Evolutionary conservation across 2,329 filamentous ascomycete species (phyloP), one percentile per base, ranked within the genome.

Genomic region (Orbilia blumenaviensis): DNA sequence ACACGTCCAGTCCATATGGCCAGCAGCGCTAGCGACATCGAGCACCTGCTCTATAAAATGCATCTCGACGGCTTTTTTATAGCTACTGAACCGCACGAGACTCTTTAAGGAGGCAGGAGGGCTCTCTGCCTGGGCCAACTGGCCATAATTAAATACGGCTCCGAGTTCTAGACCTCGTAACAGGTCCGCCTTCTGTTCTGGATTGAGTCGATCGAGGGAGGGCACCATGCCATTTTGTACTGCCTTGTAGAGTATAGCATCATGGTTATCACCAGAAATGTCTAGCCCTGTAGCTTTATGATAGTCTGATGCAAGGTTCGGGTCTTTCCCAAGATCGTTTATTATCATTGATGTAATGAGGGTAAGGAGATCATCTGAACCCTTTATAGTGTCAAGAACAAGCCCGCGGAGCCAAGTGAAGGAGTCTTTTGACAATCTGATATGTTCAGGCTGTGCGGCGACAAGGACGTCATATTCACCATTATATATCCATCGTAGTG

Each of bases 261-360:
- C 82, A 67, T 83, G 83, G 62, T 83, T 81, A 3, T 69, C 9
- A 7, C 5, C 1, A 7, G 78, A 72, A 54, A 80, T 78, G 23
- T 81, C 77, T 12, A 80, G 48, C 29, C 75, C 79, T n/a, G 42
- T 38, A 9, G 2, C 1, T 2, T 38, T 21, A n/a, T 61, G 12
- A n/a, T 75, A 77, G 16, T 80, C 78, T 0, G 18, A 8, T n/a
- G 80, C 80, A 2, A 84, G 80, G 34, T 79, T 50, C 1, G 81
- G 74, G 38, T 83, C 82, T 66, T 84, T 84, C 25, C 83, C 83
- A 14, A 84, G 78, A 64, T 84, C 83, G 54, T 83, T 83, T 60
- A 84, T 80, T 3, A 82, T 69, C 64, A 83, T 81, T 8, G 82
- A 80, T 12, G 81, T 78, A 25, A 84, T 77, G 14, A 84, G 78